Evolutionary conservation across 2,329 filamentous ascomycete genomes (phyloP), one percentile per base, ranked within the genome.

Genomic region (Truncatella angustata): DNA sequence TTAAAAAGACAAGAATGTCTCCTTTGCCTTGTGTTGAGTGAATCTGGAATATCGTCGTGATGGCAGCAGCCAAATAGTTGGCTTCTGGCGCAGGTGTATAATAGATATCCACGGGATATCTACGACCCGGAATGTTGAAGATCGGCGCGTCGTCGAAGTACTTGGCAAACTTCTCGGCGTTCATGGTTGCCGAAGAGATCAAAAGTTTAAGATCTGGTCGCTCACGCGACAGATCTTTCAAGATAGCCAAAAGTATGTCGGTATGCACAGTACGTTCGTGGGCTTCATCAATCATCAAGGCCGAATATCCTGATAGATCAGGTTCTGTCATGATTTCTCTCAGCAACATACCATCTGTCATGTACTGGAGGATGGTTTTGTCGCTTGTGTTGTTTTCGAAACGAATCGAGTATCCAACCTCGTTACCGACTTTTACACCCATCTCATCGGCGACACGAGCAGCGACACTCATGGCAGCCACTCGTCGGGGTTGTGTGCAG

Each of bases 381-480:
- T 96, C 91, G 66, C 85, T 90, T 0, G 91, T 96, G 57, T 86
- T 86, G 69, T 97, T 90, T 66, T 99, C 94, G 62, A 97, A 99
- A 55, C 94, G 88, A 60, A 99, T 96, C 0, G 87, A 87, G 67
- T 97, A 99, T 14, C 94, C 94, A 23, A 97, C 93, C 65, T 97
- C 91, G 56, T 90, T 88, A 1, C 94, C 94, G 10, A 97, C 74
- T 67, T 93, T 92, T 54, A 91, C 87, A 0, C 89, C 91, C 74
- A 96, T 89, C 67, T 99, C 94, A 51, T 97, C 92, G 0, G 93
- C 90, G 2, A 99, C 94, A 78, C 94, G 91, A 40, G 90, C 85
- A n/a, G 94, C 93, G 18, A 97, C 93, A 64, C 88, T 94, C 93
- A 97, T 97, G 26, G 94, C 94, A 3, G 94, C 94, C 10, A 99